Evolutionary conservation across 345 rosid genomes (phyloP).

Genomic region (Barbarea vulgaris): DNA sequence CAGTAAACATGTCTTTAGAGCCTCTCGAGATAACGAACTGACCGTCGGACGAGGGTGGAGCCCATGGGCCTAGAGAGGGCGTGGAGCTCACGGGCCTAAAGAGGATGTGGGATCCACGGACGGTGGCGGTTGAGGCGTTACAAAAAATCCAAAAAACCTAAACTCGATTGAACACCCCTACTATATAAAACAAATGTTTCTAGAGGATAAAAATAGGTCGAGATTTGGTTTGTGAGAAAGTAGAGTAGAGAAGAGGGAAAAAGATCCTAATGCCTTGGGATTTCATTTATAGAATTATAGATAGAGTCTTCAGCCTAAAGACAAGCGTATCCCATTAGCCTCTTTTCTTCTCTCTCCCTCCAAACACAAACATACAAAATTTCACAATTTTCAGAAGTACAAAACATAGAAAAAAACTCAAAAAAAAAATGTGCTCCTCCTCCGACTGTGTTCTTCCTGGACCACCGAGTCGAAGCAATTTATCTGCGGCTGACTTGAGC

Average conservation of each 20-base stretch:
- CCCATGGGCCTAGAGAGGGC: too few species aligned
- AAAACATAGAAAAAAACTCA: background rate
- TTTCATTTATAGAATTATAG: background rate
- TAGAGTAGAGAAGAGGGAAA: background rate
- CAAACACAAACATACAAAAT: conserved; percentile 8
- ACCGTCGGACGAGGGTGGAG: too few species aligned
- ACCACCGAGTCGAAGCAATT: conserved; percentile 80
- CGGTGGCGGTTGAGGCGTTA: too few species aligned
- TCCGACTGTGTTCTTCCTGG: conserved; percentile 77
- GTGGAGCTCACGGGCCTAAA: too few species aligned
- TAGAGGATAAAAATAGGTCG: conserved; percentile 3
- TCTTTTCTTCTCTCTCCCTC: conserved; percentile 17
- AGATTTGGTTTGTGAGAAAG: background rate
- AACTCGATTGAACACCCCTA: too few species aligned
- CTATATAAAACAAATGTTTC: too few species aligned
- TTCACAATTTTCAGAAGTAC: background rate
- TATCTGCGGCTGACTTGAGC: conserved; percentile 70
- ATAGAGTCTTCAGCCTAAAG: conserved; percentile 33
- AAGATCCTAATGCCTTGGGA: conserved; percentile 13
- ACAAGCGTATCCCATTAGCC: background rate
- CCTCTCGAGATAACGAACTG: too few species aligned
- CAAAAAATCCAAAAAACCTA: too few species aligned
- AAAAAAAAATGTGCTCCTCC: conserved; percentile 24
- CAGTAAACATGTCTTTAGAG: too few species aligned
- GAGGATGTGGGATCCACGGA: too few species aligned